Conservation (phyloP, 148 eudicot species). For the Vaccinium myrtillus region DNA sequence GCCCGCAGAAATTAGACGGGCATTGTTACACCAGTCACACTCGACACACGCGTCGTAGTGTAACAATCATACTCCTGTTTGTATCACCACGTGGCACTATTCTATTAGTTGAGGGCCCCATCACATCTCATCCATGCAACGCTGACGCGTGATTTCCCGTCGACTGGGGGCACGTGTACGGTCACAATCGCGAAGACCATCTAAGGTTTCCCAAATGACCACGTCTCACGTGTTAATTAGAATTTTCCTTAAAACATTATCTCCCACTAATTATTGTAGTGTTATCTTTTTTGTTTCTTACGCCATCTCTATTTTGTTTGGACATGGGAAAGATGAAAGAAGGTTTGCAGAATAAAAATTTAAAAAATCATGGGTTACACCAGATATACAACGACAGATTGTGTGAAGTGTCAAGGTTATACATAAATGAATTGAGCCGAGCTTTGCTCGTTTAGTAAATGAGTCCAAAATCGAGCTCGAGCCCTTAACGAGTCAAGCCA, state of each 20-base stretch:
- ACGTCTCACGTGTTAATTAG: slow-evolving; percentile 29
- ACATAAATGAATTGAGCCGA: too few relatives aligned
- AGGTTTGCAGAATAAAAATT: background rate
- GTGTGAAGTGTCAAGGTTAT: too few relatives aligned
- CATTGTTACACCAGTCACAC: slow-evolving; percentile 21
- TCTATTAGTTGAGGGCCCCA: slow-evolving; percentile 13
- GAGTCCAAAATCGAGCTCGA: too few relatives aligned
- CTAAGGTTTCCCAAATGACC: slow-evolving; percentile 17
- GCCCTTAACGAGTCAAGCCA: too few relatives aligned
- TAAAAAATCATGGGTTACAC: too few relatives aligned
- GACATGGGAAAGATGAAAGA: slow-evolving; percentile 8
- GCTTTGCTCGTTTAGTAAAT: too few relatives aligned
- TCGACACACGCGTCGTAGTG: slow-evolving; percentile 26
- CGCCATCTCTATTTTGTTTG: background rate
- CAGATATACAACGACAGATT: too few relatives aligned
- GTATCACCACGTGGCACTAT: slow-evolving; percentile 16
- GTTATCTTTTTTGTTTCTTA: background rate
- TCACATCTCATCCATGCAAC: background rate
- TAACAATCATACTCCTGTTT: background rate
- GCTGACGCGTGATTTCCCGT: slow-evolving; percentile 9
- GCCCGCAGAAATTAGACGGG: slow-evolving; percentile 16
- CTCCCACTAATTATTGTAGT: background rate
- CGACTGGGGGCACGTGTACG: slow-evolving; percentile 30
- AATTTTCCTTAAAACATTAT: slow-evolving; percentile 17
- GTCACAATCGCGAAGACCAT: background rate